Evolutionary conservation across 768 basidiomycete genomes (phyloP), one percentile per base, ranked within the genome.

Genomic region (Psilocybe sp.): DNA sequence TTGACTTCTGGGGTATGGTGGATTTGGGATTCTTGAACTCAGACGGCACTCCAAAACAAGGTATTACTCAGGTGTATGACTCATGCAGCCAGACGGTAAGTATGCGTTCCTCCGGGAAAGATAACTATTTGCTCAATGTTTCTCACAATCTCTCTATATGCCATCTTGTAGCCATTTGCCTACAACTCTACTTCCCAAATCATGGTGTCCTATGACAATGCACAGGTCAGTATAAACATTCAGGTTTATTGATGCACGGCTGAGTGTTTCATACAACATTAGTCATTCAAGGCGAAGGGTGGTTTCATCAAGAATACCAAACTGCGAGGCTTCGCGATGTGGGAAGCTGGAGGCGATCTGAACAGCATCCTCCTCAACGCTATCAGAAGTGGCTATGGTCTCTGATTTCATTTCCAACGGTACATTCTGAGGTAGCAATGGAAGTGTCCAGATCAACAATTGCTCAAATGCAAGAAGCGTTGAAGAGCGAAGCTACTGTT

Each of bases 71-170:
- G 58, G 53, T 66, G 12, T 89, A 71, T 53, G 87, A 91, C 55
- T 56, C 66, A 2, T 91, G 89, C 72, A 86, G 79, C 47, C 79
- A 87, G 66, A 91, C 89, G 42, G 87, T 89, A 56, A 55, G 82
- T 68, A 14, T 8, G 12, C 7, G 7, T 28, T 28, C 23, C 23
- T 7, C 23, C 23, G 23, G 23, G 23, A 3, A 28, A 28, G 7
- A 39, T 12, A 23, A 18, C 31, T n/a, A 14, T 34, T 15, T 14
- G 19, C 41, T 12, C 9, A 5, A 19, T 38, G 33, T n/a, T 9
- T 31, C 18, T 37, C 38, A 20, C 28, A 20, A 12, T 36, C 10
- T 51, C 18, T 42, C 40, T 19, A 6, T 16, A 40, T 10, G 8
- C 19, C 43, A 46, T 15, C 36, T 39, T 36, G 8, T 47, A 79